Percentiles rank a stretch among this genome's conserved stretches.
phyloP scores from a whole-genome alignment of 352 stramenopile genomes.

The Globisporangium mamillatum region DNA sequence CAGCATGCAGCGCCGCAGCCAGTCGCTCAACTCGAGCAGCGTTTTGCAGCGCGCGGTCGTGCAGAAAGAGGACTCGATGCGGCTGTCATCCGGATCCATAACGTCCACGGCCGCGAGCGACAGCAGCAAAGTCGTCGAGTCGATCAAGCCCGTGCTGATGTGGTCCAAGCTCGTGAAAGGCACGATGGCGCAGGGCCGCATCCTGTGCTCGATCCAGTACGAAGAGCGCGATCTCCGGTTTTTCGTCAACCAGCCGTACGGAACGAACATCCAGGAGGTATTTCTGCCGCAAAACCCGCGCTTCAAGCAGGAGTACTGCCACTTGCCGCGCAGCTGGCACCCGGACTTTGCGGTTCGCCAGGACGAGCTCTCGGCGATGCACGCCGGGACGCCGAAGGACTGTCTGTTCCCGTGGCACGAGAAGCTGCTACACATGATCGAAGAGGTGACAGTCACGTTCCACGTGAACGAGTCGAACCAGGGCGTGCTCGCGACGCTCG shows the following conservation, averaged over 20 bases:
- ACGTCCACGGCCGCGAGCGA: constrained; percentile 21
- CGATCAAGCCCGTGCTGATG: constrained; percentile 61
- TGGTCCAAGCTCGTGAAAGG: constrained; percentile 76
- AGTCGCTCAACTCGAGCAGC: constrained; percentile 39
- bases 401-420: constrained; percentile 83
- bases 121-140: constrained; percentile 7
- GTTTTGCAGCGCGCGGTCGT: constrained; percentile 1
- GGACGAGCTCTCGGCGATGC: constrained; percentile 64
- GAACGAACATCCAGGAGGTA: constrained; percentile 73
- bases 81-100: constrained; percentile 16
- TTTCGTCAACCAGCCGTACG: constrained; percentile 66
- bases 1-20: constrained; percentile 31
- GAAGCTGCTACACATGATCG: constrained; percentile 81
- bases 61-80: constrained; percentile 20
- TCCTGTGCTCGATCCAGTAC: constrained; percentile 74
- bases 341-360: constrained; percentile 60
- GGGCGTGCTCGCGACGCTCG: constrained; percentile 71
- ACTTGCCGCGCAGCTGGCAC: constrained; percentile 80
- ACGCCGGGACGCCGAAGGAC: constrained; percentile 63
- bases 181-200: constrained; percentile 45
- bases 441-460: constrained; percentile 86
- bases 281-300: constrained; percentile 79
- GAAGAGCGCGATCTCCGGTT: constrained; percentile 66
- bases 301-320: constrained; percentile 73
- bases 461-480: constrained; percentile 87